phyloP scores from a whole-genome alignment of 1,284 basidiomycete species.

The Rhodofomes roseus region DNA sequence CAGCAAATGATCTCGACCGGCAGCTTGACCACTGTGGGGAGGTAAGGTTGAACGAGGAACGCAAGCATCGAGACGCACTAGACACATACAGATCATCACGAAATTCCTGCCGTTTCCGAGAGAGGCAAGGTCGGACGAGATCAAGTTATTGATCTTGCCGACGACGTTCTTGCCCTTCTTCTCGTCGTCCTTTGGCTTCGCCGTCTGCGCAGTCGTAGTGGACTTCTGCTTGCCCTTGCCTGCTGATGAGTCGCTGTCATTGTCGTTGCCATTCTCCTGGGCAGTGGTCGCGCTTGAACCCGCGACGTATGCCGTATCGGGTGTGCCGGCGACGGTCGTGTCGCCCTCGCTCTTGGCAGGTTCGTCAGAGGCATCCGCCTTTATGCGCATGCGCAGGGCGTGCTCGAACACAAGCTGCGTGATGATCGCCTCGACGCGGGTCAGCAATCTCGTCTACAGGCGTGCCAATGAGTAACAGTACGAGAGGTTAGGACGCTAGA shows the following conservation, averaged over 20 bases:
- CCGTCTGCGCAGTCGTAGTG: slow-evolving; percentile 4
- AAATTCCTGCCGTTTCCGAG: slow-evolving; percentile 32
- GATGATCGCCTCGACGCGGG: slow-evolving; percentile 45
- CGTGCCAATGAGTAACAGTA: neutral
- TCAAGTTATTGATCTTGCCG: slow-evolving; percentile 46
- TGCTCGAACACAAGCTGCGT: slow-evolving; percentile 59
- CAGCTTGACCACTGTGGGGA: slow-evolving; percentile 22
- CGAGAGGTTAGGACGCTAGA: neutral
- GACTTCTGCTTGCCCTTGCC: slow-evolving; percentile 10
- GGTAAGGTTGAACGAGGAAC: neutral
- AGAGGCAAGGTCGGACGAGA: slow-evolving; percentile 32
- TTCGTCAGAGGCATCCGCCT: slow-evolving; percentile 23
- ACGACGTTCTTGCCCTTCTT: slow-evolving; percentile 37
- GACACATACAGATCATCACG: slow-evolving; percentile 21
- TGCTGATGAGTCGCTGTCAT: slow-evolving; percentile 6
- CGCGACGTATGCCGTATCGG: slow-evolving; percentile 23
- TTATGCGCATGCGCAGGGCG: slow-evolving; percentile 51
- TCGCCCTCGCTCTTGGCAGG: slow-evolving; percentile 2
- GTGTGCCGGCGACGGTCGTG: slow-evolving; percentile 21
- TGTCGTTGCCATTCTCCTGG: slow-evolving; percentile 10
- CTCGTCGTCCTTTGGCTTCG: slow-evolving; percentile 6
- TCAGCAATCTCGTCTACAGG: slow-evolving; percentile 30
- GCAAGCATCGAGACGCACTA: neutral
- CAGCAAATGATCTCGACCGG: slow-evolving; percentile 31
- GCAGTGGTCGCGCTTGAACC: slow-evolving; percentile 12